Base-by-base conservation (phyloP, 2,329 filamentous ascomycete species). In the Talaromyces albobiverticillius region DNA sequence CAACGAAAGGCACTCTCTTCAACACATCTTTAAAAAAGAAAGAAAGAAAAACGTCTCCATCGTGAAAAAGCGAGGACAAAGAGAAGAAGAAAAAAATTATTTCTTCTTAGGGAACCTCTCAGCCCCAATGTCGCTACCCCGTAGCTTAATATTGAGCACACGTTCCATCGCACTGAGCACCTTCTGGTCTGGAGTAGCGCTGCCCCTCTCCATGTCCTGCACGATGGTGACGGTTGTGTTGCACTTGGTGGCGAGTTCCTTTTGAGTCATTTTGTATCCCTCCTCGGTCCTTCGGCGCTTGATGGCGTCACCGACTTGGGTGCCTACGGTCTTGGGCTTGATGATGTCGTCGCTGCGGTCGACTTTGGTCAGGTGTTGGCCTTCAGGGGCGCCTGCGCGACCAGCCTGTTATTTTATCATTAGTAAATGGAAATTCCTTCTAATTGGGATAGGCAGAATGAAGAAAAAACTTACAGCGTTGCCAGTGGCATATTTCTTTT, bases 281-380 rank as follows among this genome's bases (percentile, higher is more conserved):
- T 90, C 86, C 70, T 87, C 84, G 70, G 85, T 85, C 61, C 94
- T 89, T 53, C 88, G 84, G 67, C 87, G 82, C 67, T 85, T 82
- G 77, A 97, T 96, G 61, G 87, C 89, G 62, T 89, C 84, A 66
- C 89, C 90, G 61, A 97, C 90, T 54, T 83, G 80, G 67, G 82
- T 81, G 70, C 91, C 90, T 56, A 96, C 81, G 45, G 90, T 95
- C 79, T 95, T 95, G 69, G 91, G 92, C 80, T 96, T 96, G 76
- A 97, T 87, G 77, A 96, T 96, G 72, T 96, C 94, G 80, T 97
- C 92, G 71, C 86, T 87, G 64, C 93, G 92, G 81, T 97, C 94
- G 74, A 99, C 92, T 81, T 97, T 96, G 63, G 94, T 97, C 61
- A 97, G 82, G 71, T 90, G 92, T 78, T 99, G 94, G 64, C 94